Evolutionary conservation across 2,329 filamentous ascomycete species (phyloP), one percentile per base, ranked within the genome.

Genomic region (Colletotrichum sp.): DNA sequence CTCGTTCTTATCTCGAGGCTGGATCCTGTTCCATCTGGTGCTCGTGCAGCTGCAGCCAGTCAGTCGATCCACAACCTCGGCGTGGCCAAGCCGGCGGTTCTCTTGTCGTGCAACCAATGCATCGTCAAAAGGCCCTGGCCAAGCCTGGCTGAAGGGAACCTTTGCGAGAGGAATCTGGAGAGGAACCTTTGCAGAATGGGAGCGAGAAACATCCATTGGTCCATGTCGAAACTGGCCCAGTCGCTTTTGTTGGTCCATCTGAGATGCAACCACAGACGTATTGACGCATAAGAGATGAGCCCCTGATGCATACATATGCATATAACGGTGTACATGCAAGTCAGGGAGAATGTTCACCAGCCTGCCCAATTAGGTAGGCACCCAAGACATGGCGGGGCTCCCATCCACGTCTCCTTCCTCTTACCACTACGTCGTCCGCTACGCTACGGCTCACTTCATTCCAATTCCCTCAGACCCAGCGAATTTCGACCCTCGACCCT

Each of bases 291-390:
- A 52, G 12, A 13, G n/a, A 13, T 7, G 4, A 52, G 2, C n/a
- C 12, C 11, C 44, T 22, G 11, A 59, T 16, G 25, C 15, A 19
- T 25, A 59, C 13, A 61, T 22, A 30, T 32, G 28, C 19, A n/a
- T 65, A 16, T 65, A 28, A 39, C 8, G 6, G 27, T 9, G 28
- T 15, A 1, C 3, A 61, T 61, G 30, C 16, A 32, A 12, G 59
- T 61, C 59, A 19, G 19, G 16, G 59, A 30, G 11, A 30, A 30
- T 22, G 19, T 32, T n/a, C 27, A 22, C 19, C 48, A 25, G 48
- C 68, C 72, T 71, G 55, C 68, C 72, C 60, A 19, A 74, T 74
- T 71, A 44, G 72, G 72, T 74, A 74, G 72, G 72, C 61, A 66
- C 64, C 48, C 28, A 57, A 59, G 13, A 36, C n/a, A 25, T 13